Conservation (phyloP, 768 basidiomycete species). For the Leccinellum luteum region DNA sequence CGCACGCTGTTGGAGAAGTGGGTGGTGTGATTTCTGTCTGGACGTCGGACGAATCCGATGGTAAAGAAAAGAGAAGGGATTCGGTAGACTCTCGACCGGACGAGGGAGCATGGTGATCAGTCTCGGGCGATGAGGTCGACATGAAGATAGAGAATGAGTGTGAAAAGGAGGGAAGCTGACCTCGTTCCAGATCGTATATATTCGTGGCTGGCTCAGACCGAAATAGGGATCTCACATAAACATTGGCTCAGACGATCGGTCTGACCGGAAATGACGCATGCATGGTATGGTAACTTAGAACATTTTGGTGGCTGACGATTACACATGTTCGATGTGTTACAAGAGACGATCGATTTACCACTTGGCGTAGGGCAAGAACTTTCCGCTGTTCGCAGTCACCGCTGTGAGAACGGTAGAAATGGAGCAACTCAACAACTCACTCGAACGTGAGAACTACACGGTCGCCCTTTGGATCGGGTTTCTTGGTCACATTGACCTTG, state of each 20-base stretch:
- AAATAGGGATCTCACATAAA: conserved; percentile 4
- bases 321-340: neutral
- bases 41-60: conserved; percentile 15
- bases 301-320: neutral
- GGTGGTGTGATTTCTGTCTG: conserved; percentile 22
- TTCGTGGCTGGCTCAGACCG: conserved; percentile 9
- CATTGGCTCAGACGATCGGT: neutral
- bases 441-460: conserved; percentile 78
- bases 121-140: conserved; percentile 13
- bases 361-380: conserved; percentile 70
- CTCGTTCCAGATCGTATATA: conserved; percentile 7
- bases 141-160: conserved; percentile 1
- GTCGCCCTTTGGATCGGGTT: conserved; percentile 75
- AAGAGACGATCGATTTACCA: conserved; percentile 43
- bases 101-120: conserved; percentile 1
- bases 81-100: conserved; percentile 12
- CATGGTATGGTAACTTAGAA: neutral
- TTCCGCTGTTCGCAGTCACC: conserved; percentile 48
- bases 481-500: conserved; percentile 62
- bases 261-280: conserved; percentile 4
- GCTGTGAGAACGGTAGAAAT: neutral
- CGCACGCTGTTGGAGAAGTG: conserved; percentile 14
- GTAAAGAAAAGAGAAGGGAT: conserved; percentile 8
- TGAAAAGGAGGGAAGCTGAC: neutral
- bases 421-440: conserved; percentile 40